phyloP scores from a whole-genome alignment of 768 basidiomycete species.

The Psilocybe azurescens region DNA sequence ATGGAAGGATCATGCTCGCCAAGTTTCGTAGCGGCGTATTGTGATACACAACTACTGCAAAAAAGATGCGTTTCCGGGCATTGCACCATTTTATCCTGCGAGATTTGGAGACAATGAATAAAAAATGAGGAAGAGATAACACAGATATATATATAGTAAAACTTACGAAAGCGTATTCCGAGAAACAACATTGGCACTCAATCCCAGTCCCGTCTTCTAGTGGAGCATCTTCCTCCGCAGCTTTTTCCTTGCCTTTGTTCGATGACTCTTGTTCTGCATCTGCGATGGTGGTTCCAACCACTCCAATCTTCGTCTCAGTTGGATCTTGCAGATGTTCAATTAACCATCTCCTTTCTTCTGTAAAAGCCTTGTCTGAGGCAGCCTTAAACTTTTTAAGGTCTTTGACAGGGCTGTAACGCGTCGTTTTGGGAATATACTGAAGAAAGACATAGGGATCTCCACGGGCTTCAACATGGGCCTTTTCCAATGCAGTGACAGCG shows the following conservation, averaged over 20 bases:
- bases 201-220: slow-evolving; percentile 64
- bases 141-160: neutral
- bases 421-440: slow-evolving; percentile 43
- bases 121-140: slow-evolving; percentile 1
- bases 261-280: neutral
- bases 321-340: slow-evolving; percentile 30
- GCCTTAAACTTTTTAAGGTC: slow-evolving; percentile 38
- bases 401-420: slow-evolving; percentile 37
- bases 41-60: slow-evolving; percentile 72
- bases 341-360: slow-evolving; percentile 55
- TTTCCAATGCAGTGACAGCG: slow-evolving; percentile 43
- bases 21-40: slow-evolving; percentile 71
- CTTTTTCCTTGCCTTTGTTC: slow-evolving; percentile 32
- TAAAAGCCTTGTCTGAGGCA: slow-evolving; percentile 50
- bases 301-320: slow-evolving; percentile 8
- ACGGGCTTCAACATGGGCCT: slow-evolving; percentile 17
- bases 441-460: slow-evolving; percentile 2
- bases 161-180: slow-evolving; percentile 71
- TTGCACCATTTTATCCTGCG: slow-evolving; percentile 83
- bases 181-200: slow-evolving; percentile 91
- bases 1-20: slow-evolving; percentile 66
- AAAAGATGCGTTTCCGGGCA: slow-evolving; percentile 92
- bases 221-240: slow-evolving; percentile 41
- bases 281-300: slow-evolving; percentile 7
- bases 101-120: slow-evolving; percentile 2